A percentile compares a stretch with the other conserved stretches of the same genome.
Conservation (phyloP, 208 protist species). For the Naegleria lovaniensis region DNA sequence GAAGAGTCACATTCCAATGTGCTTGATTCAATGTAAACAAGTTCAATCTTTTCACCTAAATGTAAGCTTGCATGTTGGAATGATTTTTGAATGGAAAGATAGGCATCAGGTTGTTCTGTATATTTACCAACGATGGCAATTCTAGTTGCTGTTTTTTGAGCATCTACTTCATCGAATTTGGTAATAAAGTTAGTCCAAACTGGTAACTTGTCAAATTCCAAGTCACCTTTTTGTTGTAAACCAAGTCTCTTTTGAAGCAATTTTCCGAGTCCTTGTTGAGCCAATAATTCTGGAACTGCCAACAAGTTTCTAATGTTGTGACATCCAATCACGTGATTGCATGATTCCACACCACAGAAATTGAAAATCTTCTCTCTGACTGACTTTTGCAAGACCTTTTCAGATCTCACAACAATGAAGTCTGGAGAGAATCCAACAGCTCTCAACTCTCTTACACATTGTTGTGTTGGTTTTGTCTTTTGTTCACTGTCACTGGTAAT, state of each 20-base stretch:
- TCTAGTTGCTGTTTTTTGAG: neutral
- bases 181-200: neutral
- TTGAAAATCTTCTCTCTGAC: slow-evolving; percentile 85
- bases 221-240: slow-evolving; percentile 62
- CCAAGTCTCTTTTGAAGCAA: slow-evolving; percentile 67
- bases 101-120: slow-evolving; percentile 84
- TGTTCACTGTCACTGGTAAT: slow-evolving; percentile 80
- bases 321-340: slow-evolving; percentile 82
- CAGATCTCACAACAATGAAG: slow-evolving; percentile 92
- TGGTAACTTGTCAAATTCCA: slow-evolving; percentile 40
- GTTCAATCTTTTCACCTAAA: slow-evolving; percentile 77
- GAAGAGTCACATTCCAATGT: slow-evolving; percentile 50
- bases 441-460: slow-evolving; percentile 86
- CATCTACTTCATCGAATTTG: neutral
- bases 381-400: slow-evolving; percentile 64
- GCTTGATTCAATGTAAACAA: slow-evolving; percentile 83
- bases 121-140: slow-evolving; percentile 28
- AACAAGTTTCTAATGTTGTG: slow-evolving; percentile 93
- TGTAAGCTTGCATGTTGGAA: slow-evolving; percentile 88
- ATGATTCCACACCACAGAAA: slow-evolving; percentile 88
- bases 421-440: slow-evolving; percentile 93
- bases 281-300: slow-evolving; percentile 81
- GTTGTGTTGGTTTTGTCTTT: slow-evolving; percentile 99
- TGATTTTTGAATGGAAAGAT: slow-evolving; percentile 93
- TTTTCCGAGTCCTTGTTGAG: slow-evolving; percentile 71